phyloP scores from a whole-genome alignment of 257 asterid species.

The Solanum gracilifrons region DNA sequence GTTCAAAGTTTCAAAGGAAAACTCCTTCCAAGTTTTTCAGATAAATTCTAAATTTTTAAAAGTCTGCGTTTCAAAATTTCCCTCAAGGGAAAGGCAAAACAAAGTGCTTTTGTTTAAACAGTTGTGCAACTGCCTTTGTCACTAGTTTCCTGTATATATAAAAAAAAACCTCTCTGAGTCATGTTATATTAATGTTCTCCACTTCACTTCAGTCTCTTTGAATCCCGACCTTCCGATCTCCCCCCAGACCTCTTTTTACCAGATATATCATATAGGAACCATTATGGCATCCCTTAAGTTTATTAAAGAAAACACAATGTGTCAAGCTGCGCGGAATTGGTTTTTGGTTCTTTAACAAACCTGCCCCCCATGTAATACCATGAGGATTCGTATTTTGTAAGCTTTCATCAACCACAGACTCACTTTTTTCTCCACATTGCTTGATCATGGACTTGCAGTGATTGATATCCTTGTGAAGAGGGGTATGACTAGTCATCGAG shows the following conservation, averaged over 20 bases:
- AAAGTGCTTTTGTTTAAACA: neutral
- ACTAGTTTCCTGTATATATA: neutral
- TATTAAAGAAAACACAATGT: constrained; percentile 12
- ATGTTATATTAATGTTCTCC: neutral
- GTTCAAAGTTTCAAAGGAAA: neutral
- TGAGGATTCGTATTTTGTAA: neutral
- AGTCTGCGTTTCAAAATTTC: neutral
- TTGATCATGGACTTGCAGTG: constrained; percentile 10
- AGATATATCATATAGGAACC: constrained; percentile 14
- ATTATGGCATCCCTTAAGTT: constrained; percentile 17
- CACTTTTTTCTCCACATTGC: constrained; percentile 21
- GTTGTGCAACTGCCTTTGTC: neutral
- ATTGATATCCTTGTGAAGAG: constrained; percentile 8
- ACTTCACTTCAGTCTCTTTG: constrained; percentile 15
- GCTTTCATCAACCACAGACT: neutral
- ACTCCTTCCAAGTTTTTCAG: neutral
- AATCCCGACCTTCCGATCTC: neutral
- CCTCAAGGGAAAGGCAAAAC: neutral
- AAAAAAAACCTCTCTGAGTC: neutral
- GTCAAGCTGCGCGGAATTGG: neutral
- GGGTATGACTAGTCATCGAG: neutral
- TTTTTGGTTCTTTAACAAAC: neutral
- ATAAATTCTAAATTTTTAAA: neutral
- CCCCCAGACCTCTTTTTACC: neutral
- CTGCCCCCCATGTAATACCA: constrained; percentile 8